Evolutionary conservation across 768 basidiomycete species (phyloP), one percentile per base, ranked within the genome.

Genomic region (Trametes punicea): DNA sequence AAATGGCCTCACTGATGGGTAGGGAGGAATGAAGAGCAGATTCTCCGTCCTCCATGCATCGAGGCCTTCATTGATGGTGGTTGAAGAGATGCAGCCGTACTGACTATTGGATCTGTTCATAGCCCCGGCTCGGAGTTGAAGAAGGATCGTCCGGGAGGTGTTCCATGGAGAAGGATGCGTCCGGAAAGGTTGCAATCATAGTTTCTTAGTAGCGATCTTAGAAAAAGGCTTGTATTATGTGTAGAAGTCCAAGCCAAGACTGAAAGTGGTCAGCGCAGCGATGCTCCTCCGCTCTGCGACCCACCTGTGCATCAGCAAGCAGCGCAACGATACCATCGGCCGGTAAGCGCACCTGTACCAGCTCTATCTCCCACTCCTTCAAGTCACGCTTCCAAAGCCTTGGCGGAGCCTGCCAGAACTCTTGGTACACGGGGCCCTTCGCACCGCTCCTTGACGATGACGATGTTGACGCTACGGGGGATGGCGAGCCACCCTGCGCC

Each of bases 341-440:
- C 0, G 7, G 2, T n/a, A 20, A 6, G 62, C 67, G 45, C 51
- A 67, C 68, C 50, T 60, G 56, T 18, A 70, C 64, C 6, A 62
- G 53, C 44, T 70, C 68, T 31, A 70, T 65, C 63, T 70, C 68
- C 51, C 59, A 61, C 16, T 70, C 68, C 47, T 64, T 38, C 33
- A 70, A n/a, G 23, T 61, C 60, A 4, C 48, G 57, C 27, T 62
- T 64, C 62, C 67, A 64, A 4, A 61, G 57, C 47, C 62, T 46
- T 39, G 56, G 46, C n/a, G 68, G 68, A 11, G 67, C 64, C 56
- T 70, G 52, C 68, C 68, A 70, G 59, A 68, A 70, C 41, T 70
- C 64, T 36, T 59, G 48, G 61, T 55, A 65, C 36, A 65, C 63
- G 30, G 45, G 62, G 23, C 57, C 54, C 46, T 54, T 57, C 30